Base-by-base conservation (phyloP, 2,329 filamentous ascomycete species). In the Lachnellula subtilissima region DNA sequence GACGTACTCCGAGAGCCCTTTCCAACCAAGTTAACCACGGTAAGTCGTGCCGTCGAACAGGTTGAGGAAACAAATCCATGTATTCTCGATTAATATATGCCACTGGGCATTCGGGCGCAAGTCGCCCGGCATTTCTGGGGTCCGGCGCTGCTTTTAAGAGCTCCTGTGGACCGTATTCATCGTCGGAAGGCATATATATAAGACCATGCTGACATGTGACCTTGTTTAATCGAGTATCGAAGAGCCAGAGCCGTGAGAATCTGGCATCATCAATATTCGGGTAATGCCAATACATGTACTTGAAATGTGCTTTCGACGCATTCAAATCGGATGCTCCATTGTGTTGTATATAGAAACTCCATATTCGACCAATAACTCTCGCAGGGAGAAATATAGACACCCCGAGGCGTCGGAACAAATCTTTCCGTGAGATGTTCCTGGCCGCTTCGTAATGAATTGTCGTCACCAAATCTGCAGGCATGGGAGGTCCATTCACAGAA, bases 231-330 rank as follows among this genome's bases (percentile, higher is more conserved):
- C n/a, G n/a, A n/a, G n/a, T 22, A 48, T 61, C 54, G 52, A 55
- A 62, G 4, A 62, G 12, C 54, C 55, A 61, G 36, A 61, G 37
- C 14, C 17, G 42, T 17, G 17, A 47, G 46, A 61, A 54, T 50
- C 50, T 35, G 15, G 5, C 11, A 53, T 58, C 46, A 22, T 46
- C 7, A 19, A 17, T 42, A 36, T 39, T 22, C 3, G 40, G 25
- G 37, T 53, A 17, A 42, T 62, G 45, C 56, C 61, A 63, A 48
- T 56, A 63, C 43, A 63, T 25, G 51, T 59, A 63, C 1, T 25
- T 47, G 9, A 63, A 22, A 56, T 63, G 61, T 50, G 43, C 43
- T n/a, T 48, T 59, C 4, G 61, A 63, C 15, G 23, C 22, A 32
- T 37, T 8, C 12, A 61, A 37, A 48, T 57, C 32, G 14, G 56